Conservation (phyloP, 352 stramenopile genomes). For the Phytophthora nicotianae region DNA sequence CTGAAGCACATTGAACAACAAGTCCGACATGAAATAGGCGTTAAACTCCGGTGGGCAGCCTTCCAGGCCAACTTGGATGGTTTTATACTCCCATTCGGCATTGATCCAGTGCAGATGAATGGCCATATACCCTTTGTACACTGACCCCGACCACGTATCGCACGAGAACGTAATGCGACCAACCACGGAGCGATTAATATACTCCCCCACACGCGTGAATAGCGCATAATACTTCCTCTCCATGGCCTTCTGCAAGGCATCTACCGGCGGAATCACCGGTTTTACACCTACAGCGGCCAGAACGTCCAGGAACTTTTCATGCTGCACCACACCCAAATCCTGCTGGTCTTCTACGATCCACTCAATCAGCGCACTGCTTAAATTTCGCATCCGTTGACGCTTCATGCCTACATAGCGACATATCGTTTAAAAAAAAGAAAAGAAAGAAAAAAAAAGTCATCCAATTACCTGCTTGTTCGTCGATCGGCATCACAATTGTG, state of each 20-base stretch:
- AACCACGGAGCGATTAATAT: constrained; percentile 72
- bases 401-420: constrained; percentile 52
- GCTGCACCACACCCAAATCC: constrained; percentile 61
- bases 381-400: constrained; percentile 66
- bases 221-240: constrained; percentile 77
- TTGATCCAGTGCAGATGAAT: constrained; percentile 87
- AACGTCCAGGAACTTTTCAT: constrained; percentile 78
- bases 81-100: constrained; percentile 86
- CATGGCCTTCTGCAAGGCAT: constrained; percentile 67
- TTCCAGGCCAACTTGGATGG: constrained; percentile 77
- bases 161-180: constrained; percentile 80
- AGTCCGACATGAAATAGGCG: constrained; percentile 79
- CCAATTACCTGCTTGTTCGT: constrained; percentile 66
- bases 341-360: constrained; percentile 81
- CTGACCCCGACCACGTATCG: constrained; percentile 74
- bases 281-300: constrained; percentile 54
- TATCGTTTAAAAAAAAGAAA: constrained; percentile 10
- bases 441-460: constrained; percentile 4
- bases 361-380: constrained; percentile 66
- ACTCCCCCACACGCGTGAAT: constrained; percentile 74
- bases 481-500: constrained; percentile 41
- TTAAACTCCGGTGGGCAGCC: constrained; percentile 70
- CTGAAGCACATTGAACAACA: constrained; percentile 82
- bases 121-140: constrained; percentile 77
- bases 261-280: constrained; percentile 52